phyloP scores from a whole-genome alignment of 352 stramenopile genomes.

The Globisporangium iwayamae region DNA sequence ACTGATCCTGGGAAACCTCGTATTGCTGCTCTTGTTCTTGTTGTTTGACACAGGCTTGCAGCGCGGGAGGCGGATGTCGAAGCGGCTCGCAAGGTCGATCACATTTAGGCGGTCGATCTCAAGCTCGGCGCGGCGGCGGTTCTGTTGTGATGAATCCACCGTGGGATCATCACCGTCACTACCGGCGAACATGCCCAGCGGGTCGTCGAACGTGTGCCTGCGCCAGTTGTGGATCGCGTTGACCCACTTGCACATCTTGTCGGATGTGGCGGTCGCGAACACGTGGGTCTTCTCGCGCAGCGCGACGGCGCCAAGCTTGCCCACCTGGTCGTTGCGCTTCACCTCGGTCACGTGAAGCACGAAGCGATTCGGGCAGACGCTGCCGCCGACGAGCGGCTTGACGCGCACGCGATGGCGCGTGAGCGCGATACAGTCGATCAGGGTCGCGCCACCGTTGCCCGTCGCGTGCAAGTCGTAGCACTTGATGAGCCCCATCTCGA shows the following conservation, averaged over 20 bases:
- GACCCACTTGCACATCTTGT: slow-evolving; percentile 60
- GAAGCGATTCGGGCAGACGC: slow-evolving; percentile 70
- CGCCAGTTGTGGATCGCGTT: slow-evolving; percentile 75
- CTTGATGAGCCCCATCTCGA: slow-evolving; percentile 60
- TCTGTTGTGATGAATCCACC: slow-evolving; percentile 24
- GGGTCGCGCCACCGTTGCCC: slow-evolving; percentile 21
- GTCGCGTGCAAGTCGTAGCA: slow-evolving; percentile 34
- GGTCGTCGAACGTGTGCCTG: slow-evolving; percentile 60
- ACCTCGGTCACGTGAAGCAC: slow-evolving; percentile 44
- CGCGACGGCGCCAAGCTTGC: slow-evolving; percentile 32
- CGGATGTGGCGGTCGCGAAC: slow-evolving; percentile 51
- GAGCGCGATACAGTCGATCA: slow-evolving; percentile 42
- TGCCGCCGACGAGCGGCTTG: slow-evolving; percentile 35
- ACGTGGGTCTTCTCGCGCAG: slow-evolving; percentile 30
- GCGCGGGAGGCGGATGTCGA: slow-evolving; percentile 41
- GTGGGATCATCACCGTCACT: slow-evolving; percentile 10
- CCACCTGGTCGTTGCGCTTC: slow-evolving; percentile 45
- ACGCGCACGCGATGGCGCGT: slow-evolving; percentile 66
- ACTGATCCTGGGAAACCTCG: slow-evolving; percentile 21
- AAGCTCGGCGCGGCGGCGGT: slow-evolving; percentile 18
- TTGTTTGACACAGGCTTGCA: neutral
- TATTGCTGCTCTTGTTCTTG: slow-evolving; percentile 12
- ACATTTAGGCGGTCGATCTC: slow-evolving; percentile 17
- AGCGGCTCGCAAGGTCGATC: slow-evolving; percentile 30
- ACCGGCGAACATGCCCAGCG: slow-evolving; percentile 22